A percentile compares a stretch with the other conserved stretches of the same genome.
Evolutionary conservation across 148 eudicot genomes (phyloP).

Genomic region (Camellia sinensis): DNA sequence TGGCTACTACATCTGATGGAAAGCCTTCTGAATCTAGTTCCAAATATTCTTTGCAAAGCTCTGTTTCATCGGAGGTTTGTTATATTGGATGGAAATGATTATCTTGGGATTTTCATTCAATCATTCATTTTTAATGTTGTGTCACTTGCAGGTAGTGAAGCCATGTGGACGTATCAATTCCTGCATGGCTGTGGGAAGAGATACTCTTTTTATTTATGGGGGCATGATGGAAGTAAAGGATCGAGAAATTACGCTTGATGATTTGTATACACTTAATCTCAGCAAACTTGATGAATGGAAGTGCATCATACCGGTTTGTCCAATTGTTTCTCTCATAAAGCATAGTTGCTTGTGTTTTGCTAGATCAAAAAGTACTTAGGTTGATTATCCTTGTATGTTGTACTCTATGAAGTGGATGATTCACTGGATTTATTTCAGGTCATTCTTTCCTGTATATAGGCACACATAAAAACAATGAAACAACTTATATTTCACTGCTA

Average conservation of each 20-base stretch:
- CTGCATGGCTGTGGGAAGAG: conserved; percentile 82
- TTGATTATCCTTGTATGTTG: not conserved
- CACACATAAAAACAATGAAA: not conserved
- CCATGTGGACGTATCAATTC: conserved; percentile 98
- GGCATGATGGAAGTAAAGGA: conserved; percentile 99
- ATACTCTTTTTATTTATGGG: conserved; percentile 84
- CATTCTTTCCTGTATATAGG: not conserved
- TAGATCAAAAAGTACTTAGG: not conserved
- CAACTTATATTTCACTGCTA: not conserved
- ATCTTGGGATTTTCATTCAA: not conserved
- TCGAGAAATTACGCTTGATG: conserved; percentile 92
- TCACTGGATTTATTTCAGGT: not conserved
- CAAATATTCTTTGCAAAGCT: conserved; percentile 35
- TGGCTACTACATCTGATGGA: conserved; percentile 26
- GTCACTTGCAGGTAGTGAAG: conserved; percentile 64
- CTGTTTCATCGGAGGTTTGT: conserved; percentile 69
- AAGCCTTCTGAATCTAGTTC: conserved; percentile 35
- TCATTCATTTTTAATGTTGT: conserved; percentile 1
- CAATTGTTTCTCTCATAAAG: not conserved
- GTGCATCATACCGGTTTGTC: conserved; percentile 82
- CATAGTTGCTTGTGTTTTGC: not conserved
- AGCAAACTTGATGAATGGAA: conserved; percentile 98
- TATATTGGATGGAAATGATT: conserved; percentile 9
- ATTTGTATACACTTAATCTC: conserved; percentile 82
- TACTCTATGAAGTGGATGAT: not conserved